These are phyloP conservation scores for Metarhizium robertsii DNA, from an alignment of 2,329 filamentous ascomycete species.

Conservation along the genomic window DNA sequence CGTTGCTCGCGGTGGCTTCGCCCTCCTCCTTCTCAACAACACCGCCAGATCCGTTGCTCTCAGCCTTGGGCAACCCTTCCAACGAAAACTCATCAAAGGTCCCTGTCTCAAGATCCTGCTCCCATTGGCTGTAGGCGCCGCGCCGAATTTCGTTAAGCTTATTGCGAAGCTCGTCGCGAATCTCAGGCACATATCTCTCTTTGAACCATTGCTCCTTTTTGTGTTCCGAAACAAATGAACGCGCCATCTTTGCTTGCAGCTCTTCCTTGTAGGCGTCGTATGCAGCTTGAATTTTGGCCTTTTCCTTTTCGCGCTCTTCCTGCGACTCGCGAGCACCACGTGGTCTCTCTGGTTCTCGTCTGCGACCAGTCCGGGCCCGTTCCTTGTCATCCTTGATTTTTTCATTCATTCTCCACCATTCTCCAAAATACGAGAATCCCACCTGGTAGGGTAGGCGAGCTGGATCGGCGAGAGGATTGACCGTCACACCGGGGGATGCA, in stretches of 20 bases:
- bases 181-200: conserved; percentile 82
- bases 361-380: conserved; percentile 57
- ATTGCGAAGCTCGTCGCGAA: conserved; percentile 63
- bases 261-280: conserved; percentile 62
- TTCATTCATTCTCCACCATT: conserved; percentile 80
- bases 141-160: conserved; percentile 75
- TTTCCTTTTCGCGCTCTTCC: conserved; percentile 71
- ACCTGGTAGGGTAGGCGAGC: conserved; percentile 68
- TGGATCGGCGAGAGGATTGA: conserved; percentile 65
- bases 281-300: conserved; percentile 63
- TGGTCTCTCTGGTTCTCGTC: conserved; percentile 53
- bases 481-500: conserved; percentile 30
- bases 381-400: conserved; percentile 77
- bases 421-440: conserved; percentile 76
- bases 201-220: conserved; percentile 97
- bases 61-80: conserved; percentile 87
- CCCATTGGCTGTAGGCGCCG: conserved; percentile 76
- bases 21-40: conserved; percentile 91
- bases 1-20: conserved; percentile 82
- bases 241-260: conserved; percentile 69
- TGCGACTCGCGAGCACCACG: conserved; percentile 56
- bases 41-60: conserved; percentile 78
- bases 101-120: conserved; percentile 74
- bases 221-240: conserved; percentile 82
- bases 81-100: conserved; percentile 91